Base-by-base conservation (phyloP, 331 rosid genomes). In the Prunus yedoensis region DNA sequence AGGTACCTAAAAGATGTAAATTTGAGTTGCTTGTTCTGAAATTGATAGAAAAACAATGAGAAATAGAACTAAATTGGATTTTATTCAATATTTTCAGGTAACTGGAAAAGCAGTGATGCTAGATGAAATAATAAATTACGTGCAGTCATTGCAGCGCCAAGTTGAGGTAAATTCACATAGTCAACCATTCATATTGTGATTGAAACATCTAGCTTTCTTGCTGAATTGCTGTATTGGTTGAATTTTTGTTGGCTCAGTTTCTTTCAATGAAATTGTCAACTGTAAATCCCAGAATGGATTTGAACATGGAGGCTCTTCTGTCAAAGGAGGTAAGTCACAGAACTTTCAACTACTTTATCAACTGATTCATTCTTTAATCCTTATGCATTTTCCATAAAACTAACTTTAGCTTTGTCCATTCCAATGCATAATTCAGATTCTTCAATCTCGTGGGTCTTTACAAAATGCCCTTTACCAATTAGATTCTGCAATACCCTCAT, bases 71-170 rank as follows among this genome's bases (percentile, higher is more conserved):
- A 79, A 77, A 30, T 80, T 54, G 28, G 10, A 18, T 28, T 66
- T 59, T 8, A 3, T 14, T 66, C 43, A 6, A 9, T 1, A 21
- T 62, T 74, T 38, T 68, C 77, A 87, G 91, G 87, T 88, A 60
- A 88, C 89, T 21, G 91, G 91, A 53, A 85, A 88, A 79, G 91
- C 91, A 35, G 86, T 88, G 45, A 88, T 88, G 91, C 89, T 88
- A 38, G 91, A 88, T 80, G 91, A 88, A 77, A 88, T 88, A 20
- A 88, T 85, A 80, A 88, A 88, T 66, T 88, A 88, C 56, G 91
- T 88, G 52, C 91, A 88, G 73, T 88, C 91, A 17, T 80, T 88
- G 81, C 91, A 88, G 77, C 83, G 84, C 64, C 91, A 88, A 35
- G 91, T 88, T 17, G 91, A 88, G 89, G 91, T 88, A 81, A 84